These are phyloP conservation scores for Pinus tabuliformis DNA, from an alignment of 75 land plant species.

Conservation along the genomic window DNA sequence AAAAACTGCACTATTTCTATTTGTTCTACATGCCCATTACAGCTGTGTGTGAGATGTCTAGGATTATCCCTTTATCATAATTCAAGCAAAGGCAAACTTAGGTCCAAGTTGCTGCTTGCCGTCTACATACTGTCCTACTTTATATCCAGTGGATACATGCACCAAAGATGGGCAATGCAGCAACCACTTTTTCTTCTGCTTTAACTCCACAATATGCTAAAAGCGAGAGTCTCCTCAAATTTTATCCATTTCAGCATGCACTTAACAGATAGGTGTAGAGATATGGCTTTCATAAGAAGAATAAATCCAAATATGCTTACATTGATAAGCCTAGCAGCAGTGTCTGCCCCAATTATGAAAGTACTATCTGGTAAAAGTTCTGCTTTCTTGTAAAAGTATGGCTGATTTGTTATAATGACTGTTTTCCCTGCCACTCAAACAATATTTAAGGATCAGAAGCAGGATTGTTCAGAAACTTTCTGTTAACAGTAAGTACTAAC, in stretches of 20 bases:
- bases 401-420: constrained; percentile 84
- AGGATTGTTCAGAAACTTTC: not conserved
- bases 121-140: not conserved
- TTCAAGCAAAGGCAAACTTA: not conserved
- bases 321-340: constrained; percentile 78
- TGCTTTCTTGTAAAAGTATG: constrained; percentile 92
- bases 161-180: not conserved
- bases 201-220: not conserved
- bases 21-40: not conserved
- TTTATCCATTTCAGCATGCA: not conserved
- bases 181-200: not conserved
- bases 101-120: not conserved
- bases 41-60: not conserved
- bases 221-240: not conserved
- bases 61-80: not conserved
- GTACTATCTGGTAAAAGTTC: constrained; percentile 93
- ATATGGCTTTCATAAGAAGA: not conserved
- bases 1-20: not conserved
- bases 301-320: constrained; percentile 34
- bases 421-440: constrained; percentile 62
- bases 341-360: constrained; percentile 93
- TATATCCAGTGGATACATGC: not conserved
- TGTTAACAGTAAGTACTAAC: not conserved
- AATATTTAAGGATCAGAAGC: constrained; percentile 5
- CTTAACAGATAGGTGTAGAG: not conserved